phyloP scores from a whole-genome alignment of 495 filamentous ascomycete species.

The Xylaria scruposa region DNA sequence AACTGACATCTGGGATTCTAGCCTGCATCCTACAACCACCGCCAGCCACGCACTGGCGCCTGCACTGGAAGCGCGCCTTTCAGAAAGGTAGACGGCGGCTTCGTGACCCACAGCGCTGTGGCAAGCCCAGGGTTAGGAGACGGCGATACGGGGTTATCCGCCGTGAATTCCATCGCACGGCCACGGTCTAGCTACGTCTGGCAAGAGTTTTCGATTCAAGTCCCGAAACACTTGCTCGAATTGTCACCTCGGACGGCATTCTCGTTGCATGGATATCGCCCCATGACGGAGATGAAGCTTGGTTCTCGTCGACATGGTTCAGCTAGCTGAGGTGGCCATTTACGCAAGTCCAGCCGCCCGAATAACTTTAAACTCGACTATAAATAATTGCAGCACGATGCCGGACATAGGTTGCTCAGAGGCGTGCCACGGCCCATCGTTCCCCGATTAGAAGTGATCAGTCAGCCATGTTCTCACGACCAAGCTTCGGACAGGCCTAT shows the following conservation, averaged over 20 bases:
- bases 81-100: neutral
- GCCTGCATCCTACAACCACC: neutral
- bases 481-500: conserved; percentile 40
- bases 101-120: neutral
- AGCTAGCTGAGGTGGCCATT: conserved; percentile 1
- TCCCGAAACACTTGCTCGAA: neutral
- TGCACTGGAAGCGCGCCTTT: neutral
- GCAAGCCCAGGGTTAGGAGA: neutral
- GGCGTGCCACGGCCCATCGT: neutral
- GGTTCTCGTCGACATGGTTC: neutral
- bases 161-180: neutral
- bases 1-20: neutral
- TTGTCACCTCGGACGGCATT: conserved; percentile 11
- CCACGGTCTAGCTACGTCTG: conserved; percentile 6
- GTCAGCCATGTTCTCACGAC: conserved; percentile 48
- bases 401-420: neutral
- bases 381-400: conserved; percentile 2
- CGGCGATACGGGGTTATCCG: neutral
- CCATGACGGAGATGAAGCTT: conserved; percentile 13
- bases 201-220: neutral
- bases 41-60: conserved; percentile 1
- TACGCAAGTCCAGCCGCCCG: neutral
- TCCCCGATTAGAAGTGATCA: conserved; percentile 29
- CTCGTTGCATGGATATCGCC: conserved; percentile 19
- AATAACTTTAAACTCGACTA: neutral